Base-by-base conservation (phyloP, 1,284 basidiomycete species). In the Apiotrichum laibachii region DNA sequence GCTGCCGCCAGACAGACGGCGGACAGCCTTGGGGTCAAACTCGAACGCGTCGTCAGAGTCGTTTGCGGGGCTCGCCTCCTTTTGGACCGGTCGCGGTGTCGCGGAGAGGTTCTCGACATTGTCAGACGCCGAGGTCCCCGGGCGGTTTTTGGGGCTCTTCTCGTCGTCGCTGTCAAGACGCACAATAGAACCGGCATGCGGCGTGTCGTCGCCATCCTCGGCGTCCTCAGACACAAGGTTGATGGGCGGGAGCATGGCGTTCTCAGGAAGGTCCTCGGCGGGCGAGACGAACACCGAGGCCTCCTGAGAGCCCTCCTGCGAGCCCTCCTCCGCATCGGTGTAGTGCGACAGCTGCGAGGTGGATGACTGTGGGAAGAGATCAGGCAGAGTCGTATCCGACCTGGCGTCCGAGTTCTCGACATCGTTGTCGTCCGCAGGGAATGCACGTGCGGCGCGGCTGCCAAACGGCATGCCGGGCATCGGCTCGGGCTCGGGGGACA, bases 381-480 rank as follows among this genome's bases (percentile, higher is more conserved):
- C 60, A 0, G 64, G 60, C 19, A 60, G 50, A 5, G 65, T 62
- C n/a, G 60, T 54, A 7, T 63, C 60, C 19, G 63, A 55, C 1
- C 9, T 31, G 26, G 26, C 58, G 11, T 57, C 60, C 21, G 54
- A 50, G 31, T 59, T 54, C 13, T 46, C 50, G 39, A 53, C 53
- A 6, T 18, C 19, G 7, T 31, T 19, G n/a, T 31, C 34, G 12
- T 31, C 26, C 26, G 26, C 26, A 31, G 26, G 26, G 8, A 26
- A 13, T 43, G n/a, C n/a, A 31, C 7, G 7, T 7, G 26, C 26
- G 26, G 26, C 26, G 26, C 26, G 26, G 7, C 26, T 31, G 26
- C 26, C 26, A 31, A 31, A 31, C 26, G 26, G 7, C 26, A 31
- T 31, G 26, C 7, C 15, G 6, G 42, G 47, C 18, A 55, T 37